Base-by-base conservation (phyloP, 23 red algal species). In the Pyropia yezoensis region DNA sequence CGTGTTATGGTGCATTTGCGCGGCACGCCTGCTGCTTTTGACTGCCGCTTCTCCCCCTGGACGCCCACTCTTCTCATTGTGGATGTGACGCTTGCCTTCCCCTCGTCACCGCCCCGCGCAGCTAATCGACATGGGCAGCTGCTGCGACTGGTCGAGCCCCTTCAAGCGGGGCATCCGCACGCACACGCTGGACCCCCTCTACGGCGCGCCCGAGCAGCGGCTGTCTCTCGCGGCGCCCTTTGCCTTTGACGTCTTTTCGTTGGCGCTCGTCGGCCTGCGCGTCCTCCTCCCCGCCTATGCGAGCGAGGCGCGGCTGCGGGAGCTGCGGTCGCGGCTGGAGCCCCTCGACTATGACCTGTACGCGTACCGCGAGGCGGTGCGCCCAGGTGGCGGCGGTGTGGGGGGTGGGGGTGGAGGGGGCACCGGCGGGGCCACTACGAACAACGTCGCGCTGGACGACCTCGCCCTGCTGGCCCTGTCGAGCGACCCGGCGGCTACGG, bases 171-270 rank as follows among this genome's bases (percentile, higher is more conserved):
- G 62, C 18, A 45, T 71, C 17, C 23, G 51, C 26, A 30, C 73
- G 14, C 57, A 74, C 61, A 92, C 88, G 0, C 50, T 76, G 58
- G 88, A 92, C 64, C 79, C 78, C 61, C 57, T 83, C 29, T 92
- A 85, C 63, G 88, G 47, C 2, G 88, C 88, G 25, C 88, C 88
- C 18, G 88, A 92, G 51, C 14, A 49, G 5, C 72, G 79, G 55
- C 19, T 79, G 12, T 28, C 19, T 8, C 50, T 77, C 19, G 34
- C 64, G n/a, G 18, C 17, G 2, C 59, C 71, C 9, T n/a, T 61
- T 20, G 69, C 71, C 52, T 92, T 92, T 53, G 88, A 92, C 56
- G 88, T 92, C 27, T 92, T 92, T 71, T 77, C 68, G 18, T 26
- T 92, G 22, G 88, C 71, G 19, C 80, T 92, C 59, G 73, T 92